Base-by-base conservation (phyloP, 2,329 filamentous ascomycete genomes). In the Xylaria sp. region DNA sequence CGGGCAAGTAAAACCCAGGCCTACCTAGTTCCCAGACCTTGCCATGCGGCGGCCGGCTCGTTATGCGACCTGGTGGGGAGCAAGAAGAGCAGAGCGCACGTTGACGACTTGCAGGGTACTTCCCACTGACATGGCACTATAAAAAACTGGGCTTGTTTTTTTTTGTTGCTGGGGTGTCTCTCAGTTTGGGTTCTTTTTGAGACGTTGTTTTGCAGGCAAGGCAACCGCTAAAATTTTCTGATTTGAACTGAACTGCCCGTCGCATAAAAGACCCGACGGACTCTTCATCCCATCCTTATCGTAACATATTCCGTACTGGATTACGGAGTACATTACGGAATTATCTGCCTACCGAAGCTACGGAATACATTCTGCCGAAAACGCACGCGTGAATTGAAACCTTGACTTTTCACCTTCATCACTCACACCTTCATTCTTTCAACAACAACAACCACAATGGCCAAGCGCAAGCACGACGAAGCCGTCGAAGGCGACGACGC, bases 381-480 rank as follows among this genome's bases (percentile, higher is more conserved):
- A 23, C 23, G 23, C 23, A 23, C 3, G 5, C 23, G 23, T 23
- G 23, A 30, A 30, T 30, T 30, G 23, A 30, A 30, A 1, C 3
- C 23, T 30, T 1, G 1, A 30, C 4, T 30, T 30, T 30, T 30
- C 23, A 30, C 4, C 23, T 5, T 30, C 23, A 30, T 5, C 23
- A 16, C 5, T 30, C 23, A 30, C 23, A 30, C 23, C 23, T 30
- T 30, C 23, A 5, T 16, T 16, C 16, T 16, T 16, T 30, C 23
- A 30, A 30, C 23, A 30, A 16, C 35, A 37, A 37, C 42, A 46
- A 6, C 2, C 35, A 55, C 13, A 10, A 70, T 69, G 66, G 18
- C 62, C 46, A 67, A 71, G 62, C 70, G 70, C 65, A 71, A 72
- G 64, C 65, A 66, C 23, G 55, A 23, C 9, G 65, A 68, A 30